Base-by-base conservation (phyloP, 2,329 filamentous ascomycete genomes). In the Diaporthe humulicola region DNA sequence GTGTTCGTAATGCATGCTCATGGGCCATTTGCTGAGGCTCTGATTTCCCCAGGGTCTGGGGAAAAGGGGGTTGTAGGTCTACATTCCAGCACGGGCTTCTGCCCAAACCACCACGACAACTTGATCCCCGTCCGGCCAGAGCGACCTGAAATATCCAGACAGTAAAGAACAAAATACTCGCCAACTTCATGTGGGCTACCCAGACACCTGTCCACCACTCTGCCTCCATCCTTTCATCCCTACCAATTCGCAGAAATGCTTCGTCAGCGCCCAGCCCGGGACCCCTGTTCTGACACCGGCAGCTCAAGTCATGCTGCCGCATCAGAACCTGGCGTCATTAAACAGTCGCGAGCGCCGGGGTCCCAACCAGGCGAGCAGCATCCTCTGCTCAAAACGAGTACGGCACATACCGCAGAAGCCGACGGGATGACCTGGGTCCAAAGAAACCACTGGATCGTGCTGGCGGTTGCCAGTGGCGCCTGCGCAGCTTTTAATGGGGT, bases 401-500 rank as follows among this genome's bases (percentile, higher is more conserved):
- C 61, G 45, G 28, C 45, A 56, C 57, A 74, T 48, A 33, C 33
- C 17, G 25, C 58, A 57, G 71, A 78, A 50, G 36, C 38, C 72
- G 58, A 64, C 42, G 58, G 77, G 77, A 81, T 76, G 79, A 76
- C 30, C 52, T 83, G 81, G 82, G 74, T 76, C 17, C 76, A 75
- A 33, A 77, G 79, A 58, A 85, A 84, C 72, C 87, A 89, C 77
- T 93, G 92, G 92, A 88, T 96, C 76, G 84, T 92, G 69, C 89
- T 93, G 76, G 93, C 94, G 56, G 82, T 96, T 56, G 90, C 92
- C 66, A 95, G 93, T 80, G 94, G 94, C 76, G 91, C 90, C 71
- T 96, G 93, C 80, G 94, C 94, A 42, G 93, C 94, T 30, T 92
- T 94, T 78, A 97, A 97, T 79, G 94, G 94, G 75, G 92, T 94